phyloP scores from a whole-genome alignment of 495 filamentous ascomycete species.

The Aspergillus egyptiacus region DNA sequence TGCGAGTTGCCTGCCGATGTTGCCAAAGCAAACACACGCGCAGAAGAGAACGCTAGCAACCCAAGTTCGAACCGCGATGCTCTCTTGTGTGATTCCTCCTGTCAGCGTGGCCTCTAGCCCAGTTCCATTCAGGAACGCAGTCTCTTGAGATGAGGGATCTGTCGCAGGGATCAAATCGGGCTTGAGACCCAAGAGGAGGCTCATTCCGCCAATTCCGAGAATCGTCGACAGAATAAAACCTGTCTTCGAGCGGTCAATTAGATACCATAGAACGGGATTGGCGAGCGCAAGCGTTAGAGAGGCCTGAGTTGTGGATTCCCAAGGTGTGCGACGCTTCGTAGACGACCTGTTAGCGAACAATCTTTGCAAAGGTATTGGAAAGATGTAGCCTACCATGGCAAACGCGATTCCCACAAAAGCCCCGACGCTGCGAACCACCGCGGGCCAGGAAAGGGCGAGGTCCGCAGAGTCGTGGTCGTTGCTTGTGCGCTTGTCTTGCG shows the following conservation, averaged over 20 bases:
- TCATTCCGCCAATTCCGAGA: conserved; percentile 69
- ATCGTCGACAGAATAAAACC: conserved; percentile 70
- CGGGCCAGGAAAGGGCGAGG: conserved; percentile 63
- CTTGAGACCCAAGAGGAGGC: conserved; percentile 62
- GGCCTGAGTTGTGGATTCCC: conserved; percentile 90
- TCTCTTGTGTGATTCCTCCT: conserved; percentile 63
- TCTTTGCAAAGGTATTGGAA: not conserved
- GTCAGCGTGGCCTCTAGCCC: conserved; percentile 39
- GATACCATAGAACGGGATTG: conserved; percentile 93
- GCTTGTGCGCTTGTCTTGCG: conserved; percentile 19
- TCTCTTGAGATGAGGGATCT: conserved; percentile 38
- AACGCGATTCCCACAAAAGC: conserved; percentile 95
- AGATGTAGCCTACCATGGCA: conserved; percentile 65
- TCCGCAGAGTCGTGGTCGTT: conserved; percentile 27
- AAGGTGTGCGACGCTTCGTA: conserved; percentile 75
- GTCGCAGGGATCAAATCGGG: conserved; percentile 63
- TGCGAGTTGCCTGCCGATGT: conserved; percentile 79
- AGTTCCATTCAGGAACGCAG: conserved; percentile 27
- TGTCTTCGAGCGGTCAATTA: conserved; percentile 82
- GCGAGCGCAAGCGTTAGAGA: conserved; percentile 85
- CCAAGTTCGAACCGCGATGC: conserved; percentile 76
- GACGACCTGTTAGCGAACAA: conserved; percentile 14
- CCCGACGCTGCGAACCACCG: conserved; percentile 79
- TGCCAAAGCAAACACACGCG: conserved; percentile 91
- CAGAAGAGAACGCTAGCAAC: conserved; percentile 90